Evolutionary conservation across 2,329 filamentous ascomycete genomes (phyloP).

Genomic region (Aspergillus luchuensis): DNA sequence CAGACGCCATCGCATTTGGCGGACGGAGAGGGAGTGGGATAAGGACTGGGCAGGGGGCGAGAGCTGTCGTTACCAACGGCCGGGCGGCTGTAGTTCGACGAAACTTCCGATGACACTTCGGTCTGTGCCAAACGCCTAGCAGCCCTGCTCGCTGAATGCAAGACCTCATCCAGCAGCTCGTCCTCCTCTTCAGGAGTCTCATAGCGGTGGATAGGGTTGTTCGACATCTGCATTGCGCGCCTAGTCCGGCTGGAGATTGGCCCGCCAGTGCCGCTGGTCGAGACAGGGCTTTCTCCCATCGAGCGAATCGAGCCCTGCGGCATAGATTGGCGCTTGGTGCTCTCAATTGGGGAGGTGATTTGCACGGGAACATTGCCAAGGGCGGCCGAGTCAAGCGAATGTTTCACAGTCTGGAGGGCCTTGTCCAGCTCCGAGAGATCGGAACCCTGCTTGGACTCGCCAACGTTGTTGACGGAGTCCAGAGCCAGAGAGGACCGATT

Average conservation of each 20-base stretch:
- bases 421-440: constrained; percentile 64
- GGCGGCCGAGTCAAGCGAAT: constrained; percentile 55
- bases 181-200: constrained; percentile 97
- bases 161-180: constrained; percentile 86
- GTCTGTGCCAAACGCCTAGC: constrained; percentile 67
- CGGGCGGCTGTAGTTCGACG: constrained; percentile 58
- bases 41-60: constrained; percentile 51
- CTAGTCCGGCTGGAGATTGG: constrained; percentile 80
- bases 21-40: constrained; percentile 75
- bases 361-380: constrained; percentile 42
- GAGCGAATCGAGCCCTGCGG: constrained; percentile 37
- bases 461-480: constrained; percentile 59
- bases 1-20: constrained; percentile 77
- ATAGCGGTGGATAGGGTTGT: constrained; percentile 77
- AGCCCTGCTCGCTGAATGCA: constrained; percentile 74
- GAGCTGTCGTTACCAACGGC: constrained; percentile 31
- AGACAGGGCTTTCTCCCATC: constrained; percentile 31
- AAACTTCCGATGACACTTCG: constrained; percentile 40
- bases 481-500: constrained; percentile 83
- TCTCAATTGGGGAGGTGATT: constrained; percentile 34
- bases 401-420: constrained; percentile 61
- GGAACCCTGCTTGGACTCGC: constrained; percentile 49
- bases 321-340: constrained; percentile 44
- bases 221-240: constrained; percentile 69
- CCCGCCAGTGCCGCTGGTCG: constrained; percentile 28